These are phyloP conservation scores for Isabelozyma rhagii DNA, from an alignment of 805 yeast species.

Conservation along the genomic window DNA sequence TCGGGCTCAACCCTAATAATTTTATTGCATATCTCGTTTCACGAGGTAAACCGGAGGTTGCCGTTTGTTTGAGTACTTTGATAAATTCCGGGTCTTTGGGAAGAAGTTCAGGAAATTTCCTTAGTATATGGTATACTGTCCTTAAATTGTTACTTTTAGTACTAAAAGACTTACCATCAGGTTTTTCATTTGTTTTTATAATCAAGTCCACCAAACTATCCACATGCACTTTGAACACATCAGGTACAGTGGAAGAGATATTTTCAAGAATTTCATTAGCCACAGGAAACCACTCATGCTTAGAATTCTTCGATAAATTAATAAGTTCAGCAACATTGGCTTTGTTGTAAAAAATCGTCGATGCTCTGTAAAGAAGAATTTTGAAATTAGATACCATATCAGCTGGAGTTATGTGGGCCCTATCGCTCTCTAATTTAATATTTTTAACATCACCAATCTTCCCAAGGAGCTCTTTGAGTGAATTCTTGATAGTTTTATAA, in stretches of 20 bases:
- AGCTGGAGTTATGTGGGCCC: constrained; percentile 34
- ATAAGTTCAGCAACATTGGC: constrained; percentile 58
- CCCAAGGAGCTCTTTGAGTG: constrained; percentile 59
- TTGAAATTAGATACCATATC: constrained; percentile 54
- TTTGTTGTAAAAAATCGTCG: constrained; percentile 61
- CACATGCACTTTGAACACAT: constrained; percentile 59
- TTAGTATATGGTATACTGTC: constrained; percentile 58
- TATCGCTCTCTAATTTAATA: constrained; percentile 32
- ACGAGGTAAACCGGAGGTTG: constrained; percentile 49
- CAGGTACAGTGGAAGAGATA: constrained; percentile 60
- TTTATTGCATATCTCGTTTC: constrained; percentile 68
- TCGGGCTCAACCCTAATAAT: constrained; percentile 47
- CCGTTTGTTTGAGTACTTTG: constrained; percentile 44
- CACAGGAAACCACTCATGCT: constrained; percentile 21
- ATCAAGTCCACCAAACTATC: constrained; percentile 44
- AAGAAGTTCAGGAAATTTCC: constrained; percentile 46
- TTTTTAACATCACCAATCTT: constrained; percentile 54
- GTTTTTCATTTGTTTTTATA: constrained; percentile 11
- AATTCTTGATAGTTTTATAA: constrained; percentile 54
- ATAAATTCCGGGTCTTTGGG: constrained; percentile 44
- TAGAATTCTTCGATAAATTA: constrained; percentile 37
- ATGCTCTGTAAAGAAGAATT: constrained; percentile 57
- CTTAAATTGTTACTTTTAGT: constrained; percentile 44
- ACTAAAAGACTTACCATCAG: constrained; percentile 11
- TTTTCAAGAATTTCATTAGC: constrained; percentile 57